Evolutionary conservation across 2,329 filamentous ascomycete genomes (phyloP).

Genomic region (Pseudogymnoascus sp.): DNA sequence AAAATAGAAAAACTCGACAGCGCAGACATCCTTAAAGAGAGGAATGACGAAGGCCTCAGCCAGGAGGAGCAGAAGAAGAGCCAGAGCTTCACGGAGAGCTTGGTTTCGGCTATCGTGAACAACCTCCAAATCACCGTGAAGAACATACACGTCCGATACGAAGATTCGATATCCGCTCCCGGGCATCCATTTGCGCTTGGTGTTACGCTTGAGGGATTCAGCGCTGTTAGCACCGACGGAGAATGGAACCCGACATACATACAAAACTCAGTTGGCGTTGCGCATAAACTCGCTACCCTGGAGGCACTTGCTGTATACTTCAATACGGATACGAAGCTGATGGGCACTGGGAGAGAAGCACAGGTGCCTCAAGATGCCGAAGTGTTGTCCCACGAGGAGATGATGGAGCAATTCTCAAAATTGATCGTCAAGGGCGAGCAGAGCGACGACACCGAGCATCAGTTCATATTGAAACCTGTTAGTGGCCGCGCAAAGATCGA

Average conservation of each 20-base stretch:
- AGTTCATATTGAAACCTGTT: conserved; percentile 94
- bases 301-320: conserved; percentile 91
- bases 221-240: conserved; percentile 89
- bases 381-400: conserved; percentile 63
- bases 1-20: conserved; percentile 99
- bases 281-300: conserved; percentile 88
- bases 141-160: conserved; percentile 97
- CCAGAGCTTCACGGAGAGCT: conserved; percentile 92
- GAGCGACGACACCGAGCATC: conserved; percentile 45
- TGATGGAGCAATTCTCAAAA: conserved; percentile 68
- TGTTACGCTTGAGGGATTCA: conserved; percentile 90
- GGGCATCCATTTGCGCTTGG: conserved; percentile 93
- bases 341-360: conserved; percentile 74
- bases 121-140: conserved; percentile 97
- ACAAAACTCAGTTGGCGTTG: conserved; percentile 73
- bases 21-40: conserved; percentile 87
- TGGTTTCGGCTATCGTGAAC: conserved; percentile 95
- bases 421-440: conserved; percentile 72
- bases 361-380: conserved; percentile 51
- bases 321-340: conserved; percentile 85
- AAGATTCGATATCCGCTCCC: conserved; percentile 91
- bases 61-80: conserved; percentile 95
- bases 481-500: conserved; percentile 92
- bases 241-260: conserved; percentile 96
- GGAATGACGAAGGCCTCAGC: conserved; percentile 86